Conservation (phyloP, 108 stramenopile species). For the Pseudonitzschia multiseries region DNA sequence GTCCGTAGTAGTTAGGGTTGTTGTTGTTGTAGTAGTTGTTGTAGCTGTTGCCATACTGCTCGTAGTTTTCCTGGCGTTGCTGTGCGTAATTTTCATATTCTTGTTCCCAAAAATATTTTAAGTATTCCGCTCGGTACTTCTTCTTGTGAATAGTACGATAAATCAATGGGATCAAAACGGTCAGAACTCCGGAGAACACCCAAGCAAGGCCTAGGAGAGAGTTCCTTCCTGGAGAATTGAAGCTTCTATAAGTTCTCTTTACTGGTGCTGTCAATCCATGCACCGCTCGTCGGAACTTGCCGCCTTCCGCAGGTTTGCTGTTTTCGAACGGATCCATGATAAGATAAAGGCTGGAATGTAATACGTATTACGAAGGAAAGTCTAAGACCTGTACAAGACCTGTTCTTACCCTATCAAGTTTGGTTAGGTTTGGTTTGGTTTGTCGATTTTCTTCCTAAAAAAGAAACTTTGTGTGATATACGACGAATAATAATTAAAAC, state of each 20-base stretch:
- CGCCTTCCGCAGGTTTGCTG: background rate
- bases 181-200: conserved; percentile 24
- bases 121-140: conserved; percentile 22
- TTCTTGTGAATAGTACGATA: conserved; percentile 41
- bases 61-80: conserved; percentile 18
- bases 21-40: background rate
- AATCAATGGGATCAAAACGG: conserved; percentile 45
- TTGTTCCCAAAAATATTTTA: conserved; percentile 40
- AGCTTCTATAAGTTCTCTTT: background rate
- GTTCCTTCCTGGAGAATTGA: conserved; percentile 2
- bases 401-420: no score
- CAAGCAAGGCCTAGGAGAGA: conserved; percentile 7
- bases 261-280: background rate
- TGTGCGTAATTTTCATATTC: conserved; percentile 44
- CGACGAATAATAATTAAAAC: no score
- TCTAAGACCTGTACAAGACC: no score
- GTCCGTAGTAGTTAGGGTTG: background rate
- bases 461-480: no score
- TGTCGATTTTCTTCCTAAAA: background rate
- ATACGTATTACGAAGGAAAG: no score
- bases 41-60: conserved; percentile 15
- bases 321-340: conserved; percentile 18
- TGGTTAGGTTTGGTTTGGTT: background rate
- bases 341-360: background rate
- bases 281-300: background rate